phyloP scores from a whole-genome alignment of 2,329 filamentous ascomycete species.

The Aspergillus sp. region DNA sequence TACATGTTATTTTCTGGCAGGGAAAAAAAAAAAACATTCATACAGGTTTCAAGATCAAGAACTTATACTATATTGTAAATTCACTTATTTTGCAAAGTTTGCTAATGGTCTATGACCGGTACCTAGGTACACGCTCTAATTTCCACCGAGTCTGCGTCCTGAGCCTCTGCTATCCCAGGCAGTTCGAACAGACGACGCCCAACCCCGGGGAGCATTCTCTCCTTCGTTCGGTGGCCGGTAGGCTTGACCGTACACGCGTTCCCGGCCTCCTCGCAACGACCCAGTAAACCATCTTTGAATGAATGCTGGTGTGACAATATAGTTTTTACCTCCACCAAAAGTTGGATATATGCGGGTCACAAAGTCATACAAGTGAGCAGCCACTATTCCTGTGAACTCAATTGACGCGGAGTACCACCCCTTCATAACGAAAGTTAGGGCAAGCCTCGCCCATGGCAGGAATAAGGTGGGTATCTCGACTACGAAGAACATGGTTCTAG shows the following conservation, averaged over 20 bases:
- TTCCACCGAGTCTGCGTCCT: conserved; percentile 42
- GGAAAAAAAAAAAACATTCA: no score
- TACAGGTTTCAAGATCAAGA: no score
- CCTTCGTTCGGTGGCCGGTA: conserved; percentile 42
- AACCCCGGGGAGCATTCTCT: conserved; percentile 22
- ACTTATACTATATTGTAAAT: no score
- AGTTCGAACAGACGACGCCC: conserved; percentile 32
- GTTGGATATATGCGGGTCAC: conserved; percentile 83
- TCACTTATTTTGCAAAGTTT: background rate
- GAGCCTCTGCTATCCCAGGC: conserved; percentile 42
- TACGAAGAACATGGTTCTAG: conserved; percentile 76
- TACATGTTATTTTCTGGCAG: background rate
- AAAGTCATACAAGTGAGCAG: conserved; percentile 90
- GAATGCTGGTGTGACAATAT: conserved; percentile 71
- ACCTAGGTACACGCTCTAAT: conserved; percentile 17
- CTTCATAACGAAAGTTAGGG: conserved; percentile 68
- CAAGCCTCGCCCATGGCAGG: conserved; percentile 77
- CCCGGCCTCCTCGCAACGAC: conserved; percentile 41
- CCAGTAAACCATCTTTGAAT: conserved; percentile 66
- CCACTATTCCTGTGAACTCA: conserved; percentile 75
- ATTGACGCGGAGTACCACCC: conserved; percentile 59
- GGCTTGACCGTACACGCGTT: conserved; percentile 64
- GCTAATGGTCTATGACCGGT: no score
- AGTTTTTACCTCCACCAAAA: conserved; percentile 79
- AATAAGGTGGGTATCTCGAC: conserved; percentile 79